Evolutionary conservation across 2,329 filamentous ascomycete species (phyloP).

Genomic region (Verticillium isaacii): DNA sequence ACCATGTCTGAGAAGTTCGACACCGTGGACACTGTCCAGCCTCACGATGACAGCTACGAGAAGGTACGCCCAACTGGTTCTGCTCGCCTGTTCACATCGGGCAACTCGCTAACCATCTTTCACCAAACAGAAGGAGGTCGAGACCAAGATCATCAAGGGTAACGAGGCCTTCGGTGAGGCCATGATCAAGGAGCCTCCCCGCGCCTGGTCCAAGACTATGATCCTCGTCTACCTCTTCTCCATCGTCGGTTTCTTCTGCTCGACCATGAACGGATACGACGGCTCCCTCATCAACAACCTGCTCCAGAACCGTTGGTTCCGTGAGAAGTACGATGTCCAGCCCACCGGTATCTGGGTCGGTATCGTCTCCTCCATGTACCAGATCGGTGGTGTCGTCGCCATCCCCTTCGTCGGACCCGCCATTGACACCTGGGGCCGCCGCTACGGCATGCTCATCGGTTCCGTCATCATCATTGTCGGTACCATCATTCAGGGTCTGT

Average conservation of each 20-base stretch:
- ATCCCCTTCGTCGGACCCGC: conserved; percentile 42
- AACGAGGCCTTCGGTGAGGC: conserved; percentile 52
- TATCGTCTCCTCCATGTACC: conserved; percentile 43
- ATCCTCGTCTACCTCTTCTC: conserved; percentile 38
- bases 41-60: conserved; percentile 9
- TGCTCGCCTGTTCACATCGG: background rate
- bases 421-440: conserved; percentile 42
- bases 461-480: conserved; percentile 35
- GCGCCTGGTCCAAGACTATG: conserved; percentile 31
- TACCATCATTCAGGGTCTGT: conserved; percentile 18
- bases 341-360: conserved; percentile 43
- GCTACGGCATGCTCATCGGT: conserved; percentile 41
- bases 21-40: conserved; percentile 9
- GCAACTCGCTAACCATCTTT: background rate
- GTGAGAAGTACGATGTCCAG: conserved; percentile 30
- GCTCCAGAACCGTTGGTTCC: conserved; percentile 35
- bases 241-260: conserved; percentile 43
- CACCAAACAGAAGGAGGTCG: conserved; percentile 10
- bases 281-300: conserved; percentile 45
- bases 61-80: conserved; percentile 4
- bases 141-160: conserved; percentile 42
- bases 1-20: conserved; percentile 10
- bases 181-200: conserved; percentile 45
- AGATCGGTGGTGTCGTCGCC: conserved; percentile 43
- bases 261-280: conserved; percentile 49